Percentiles rank a stretch among this genome's conserved stretches.
These are phyloP conservation scores for Gossypium davidsonii DNA, from an alignment of 441 rosid species.

Conservation along the genomic window DNA sequence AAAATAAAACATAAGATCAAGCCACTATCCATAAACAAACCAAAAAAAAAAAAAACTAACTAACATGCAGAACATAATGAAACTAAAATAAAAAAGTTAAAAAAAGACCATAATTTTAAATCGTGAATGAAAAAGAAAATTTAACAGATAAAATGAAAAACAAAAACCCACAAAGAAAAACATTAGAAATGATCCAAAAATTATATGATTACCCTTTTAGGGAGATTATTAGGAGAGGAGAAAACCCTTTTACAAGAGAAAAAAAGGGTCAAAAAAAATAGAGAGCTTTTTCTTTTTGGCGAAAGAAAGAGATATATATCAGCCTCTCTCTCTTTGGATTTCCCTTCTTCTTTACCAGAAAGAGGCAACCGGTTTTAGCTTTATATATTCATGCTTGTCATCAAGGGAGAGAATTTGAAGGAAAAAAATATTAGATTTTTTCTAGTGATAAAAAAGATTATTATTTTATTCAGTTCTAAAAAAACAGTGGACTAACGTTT, in stretches of 20 bases:
- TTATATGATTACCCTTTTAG: background rate
- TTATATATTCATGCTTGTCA: background rate
- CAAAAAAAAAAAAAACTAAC: background rate
- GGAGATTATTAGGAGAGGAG: constrained; percentile 9
- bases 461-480: background rate
- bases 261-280: constrained; percentile 19
- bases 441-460: background rate
- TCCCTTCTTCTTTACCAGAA: background rate
- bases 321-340: constrained; percentile 8
- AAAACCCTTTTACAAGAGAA: constrained; percentile 22
- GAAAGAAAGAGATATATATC: constrained; percentile 24
- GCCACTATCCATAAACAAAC: background rate
- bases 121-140: background rate
- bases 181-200: background rate
- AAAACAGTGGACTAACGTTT: constrained; percentile 15
- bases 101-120: background rate
- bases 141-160: background rate
- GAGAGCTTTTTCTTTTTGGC: background rate
- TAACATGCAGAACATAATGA: background rate
- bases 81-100: background rate
- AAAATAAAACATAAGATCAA: background rate
- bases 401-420: background rate
- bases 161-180: constrained; percentile 1
- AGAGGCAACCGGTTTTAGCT: background rate
- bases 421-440: background rate